These are phyloP conservation scores for Gentiana dahurica DNA, from an alignment of 257 asterid genomes.

Conservation along the genomic window DNA sequence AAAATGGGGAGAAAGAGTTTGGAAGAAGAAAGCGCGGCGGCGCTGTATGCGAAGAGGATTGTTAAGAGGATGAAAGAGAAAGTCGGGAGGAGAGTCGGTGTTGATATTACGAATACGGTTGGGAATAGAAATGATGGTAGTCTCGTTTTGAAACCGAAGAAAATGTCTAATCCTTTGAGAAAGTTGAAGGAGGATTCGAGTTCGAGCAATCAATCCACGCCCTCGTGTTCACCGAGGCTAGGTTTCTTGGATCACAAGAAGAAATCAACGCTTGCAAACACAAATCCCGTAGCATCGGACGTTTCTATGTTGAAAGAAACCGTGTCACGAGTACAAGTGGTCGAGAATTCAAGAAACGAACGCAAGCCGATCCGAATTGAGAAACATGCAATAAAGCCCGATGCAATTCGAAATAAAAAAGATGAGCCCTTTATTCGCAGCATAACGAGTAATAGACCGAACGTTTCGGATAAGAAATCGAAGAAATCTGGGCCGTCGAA, in stretches of 20 bases:
- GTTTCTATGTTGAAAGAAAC: conserved; percentile 5
- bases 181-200: conserved; percentile 9
- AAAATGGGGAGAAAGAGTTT: conserved; percentile 13
- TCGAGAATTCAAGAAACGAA: conserved; percentile 5
- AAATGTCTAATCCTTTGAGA: conserved; percentile 2
- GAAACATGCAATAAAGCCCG: conserved; percentile 21
- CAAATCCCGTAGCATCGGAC: conserved; percentile 11
- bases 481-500: conserved; percentile 48
- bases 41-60: conserved; percentile 44
- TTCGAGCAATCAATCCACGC: conserved; percentile 20
- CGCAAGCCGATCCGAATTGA: conserved; percentile 10
- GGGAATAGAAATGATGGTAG: conserved; percentile 31
- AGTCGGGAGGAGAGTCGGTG: conserved; percentile 46
- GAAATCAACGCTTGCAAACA: conserved; percentile 1
- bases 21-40: conserved; percentile 31
- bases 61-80: conserved; percentile 54
- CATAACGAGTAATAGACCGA: conserved; percentile 22
- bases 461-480: conserved; percentile 23
- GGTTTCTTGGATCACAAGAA: conserved; percentile 29
- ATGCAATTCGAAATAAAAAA: conserved; percentile 32
- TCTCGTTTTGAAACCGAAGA: conserved; percentile 33
- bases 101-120: conserved; percentile 45
- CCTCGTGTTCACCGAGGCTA: conserved; percentile 38
- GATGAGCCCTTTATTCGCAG: conserved; percentile 47
- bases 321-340: neutral